Evolutionary conservation across 2,329 filamentous ascomycete species (phyloP), one percentile per base, ranked within the genome.

Genomic region (Knufia petricola): DNA sequence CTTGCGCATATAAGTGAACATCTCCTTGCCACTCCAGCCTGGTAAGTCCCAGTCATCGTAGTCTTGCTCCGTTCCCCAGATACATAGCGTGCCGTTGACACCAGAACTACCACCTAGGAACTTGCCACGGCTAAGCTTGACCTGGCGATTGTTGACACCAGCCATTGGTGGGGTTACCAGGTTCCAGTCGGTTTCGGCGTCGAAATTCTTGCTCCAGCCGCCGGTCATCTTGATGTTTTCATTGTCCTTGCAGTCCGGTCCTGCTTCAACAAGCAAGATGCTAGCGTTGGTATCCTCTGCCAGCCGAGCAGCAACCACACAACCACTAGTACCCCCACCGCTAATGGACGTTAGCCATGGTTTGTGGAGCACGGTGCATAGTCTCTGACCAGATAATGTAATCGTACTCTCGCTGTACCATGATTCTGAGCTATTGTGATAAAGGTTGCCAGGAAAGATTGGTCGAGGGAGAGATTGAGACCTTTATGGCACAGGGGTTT

Each of bases 1-100:
- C 69, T 77, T 79, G 43, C 63, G 68, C 73, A 79, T 80, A 46
- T 73, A 77, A 10, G 61, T 63, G 51, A 76, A 79, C 53, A 79
- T 71, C 19, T 79, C 75, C 3, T 78, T 71, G 3, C 77, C 75
- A 48, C 67, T 73, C 76, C 77, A 54, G 58, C 62, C 53, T 57
- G 60, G 54, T 48, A 75, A 53, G 75, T 61, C 68, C 77, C 77
- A 79, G 50, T 80, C 75, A 60, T 80, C 74, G 49, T 66, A 72
- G 40, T 71, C 68, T 50, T 70, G 67, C 50, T 66, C 67, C 20
- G 59, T 59, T 4, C 69, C 69, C 4, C 68, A 64, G 28, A 71
- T 60, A 48, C 66, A 70, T 17, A 71, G 61, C 0, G 68, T 71
- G 17, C 67, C 69, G 52, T 71, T 72, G 46, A 63, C 65, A 7